Conservation (phyloP, 2,329 filamentous ascomycete species). For the Fusarium dimerum region DNA sequence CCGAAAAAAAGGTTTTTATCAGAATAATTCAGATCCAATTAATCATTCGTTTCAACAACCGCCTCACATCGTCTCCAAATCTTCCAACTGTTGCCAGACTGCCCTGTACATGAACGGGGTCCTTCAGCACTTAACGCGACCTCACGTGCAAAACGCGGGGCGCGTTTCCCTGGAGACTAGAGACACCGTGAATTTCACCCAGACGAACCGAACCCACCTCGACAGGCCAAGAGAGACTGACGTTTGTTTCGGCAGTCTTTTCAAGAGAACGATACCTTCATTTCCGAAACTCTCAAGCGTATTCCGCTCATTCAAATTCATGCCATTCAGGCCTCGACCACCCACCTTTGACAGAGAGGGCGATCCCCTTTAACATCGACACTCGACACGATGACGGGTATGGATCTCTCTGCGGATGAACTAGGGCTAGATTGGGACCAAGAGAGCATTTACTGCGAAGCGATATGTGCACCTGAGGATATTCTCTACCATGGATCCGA, state of each 20-base stretch:
- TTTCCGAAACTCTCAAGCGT: neutral
- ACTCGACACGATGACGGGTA: slow-evolving; percentile 16
- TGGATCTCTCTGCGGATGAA: slow-evolving; percentile 12
- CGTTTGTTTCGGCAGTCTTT: slow-evolving; percentile 2
- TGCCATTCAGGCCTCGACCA: slow-evolving; percentile 1
- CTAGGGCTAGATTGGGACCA: slow-evolving; percentile 26
- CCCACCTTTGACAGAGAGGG: slow-evolving; percentile 8
- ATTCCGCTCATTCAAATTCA: neutral
- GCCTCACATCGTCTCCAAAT: neutral
- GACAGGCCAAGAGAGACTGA: slow-evolving; percentile 8
- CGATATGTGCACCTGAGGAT: slow-evolving; percentile 43
- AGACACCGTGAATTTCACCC: slow-evolving; percentile 23
- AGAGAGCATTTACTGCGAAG: slow-evolving; percentile 49
- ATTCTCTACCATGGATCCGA: slow-evolving; percentile 59
- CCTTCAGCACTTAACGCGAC: slow-evolving; percentile 37
- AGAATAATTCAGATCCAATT: too few relatives aligned
- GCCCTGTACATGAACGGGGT: neutral
- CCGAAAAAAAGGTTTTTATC: neutral
- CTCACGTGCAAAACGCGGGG: slow-evolving; percentile 37
- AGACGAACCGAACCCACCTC: slow-evolving; percentile 1
- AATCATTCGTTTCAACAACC: too few relatives aligned
- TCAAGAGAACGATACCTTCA: neutral
- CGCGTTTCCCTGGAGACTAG: slow-evolving; percentile 24
- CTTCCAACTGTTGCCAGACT: neutral
- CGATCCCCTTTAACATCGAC: slow-evolving; percentile 12